Evolutionary conservation across 2,329 filamentous ascomycete genomes (phyloP).

Genomic region (Byssothecium circinans): DNA sequence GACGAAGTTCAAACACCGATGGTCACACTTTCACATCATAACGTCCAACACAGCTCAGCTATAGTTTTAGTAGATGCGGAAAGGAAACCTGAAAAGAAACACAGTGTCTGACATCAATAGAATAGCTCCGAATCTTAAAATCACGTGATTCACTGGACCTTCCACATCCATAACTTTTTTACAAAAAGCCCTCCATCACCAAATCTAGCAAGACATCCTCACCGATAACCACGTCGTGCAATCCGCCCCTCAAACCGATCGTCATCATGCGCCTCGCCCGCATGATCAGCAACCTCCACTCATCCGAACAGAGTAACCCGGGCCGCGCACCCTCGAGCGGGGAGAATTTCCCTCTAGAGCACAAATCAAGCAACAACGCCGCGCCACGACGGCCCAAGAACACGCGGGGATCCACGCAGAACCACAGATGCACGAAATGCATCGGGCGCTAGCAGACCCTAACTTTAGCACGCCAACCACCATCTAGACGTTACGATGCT

Average conservation of each 20-base stretch:
- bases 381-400: conserved; percentile 11
- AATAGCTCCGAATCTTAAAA: too few species aligned
- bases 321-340: conserved; percentile 17
- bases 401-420: conserved; percentile 15
- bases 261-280: conserved; percentile 8
- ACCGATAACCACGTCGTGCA: not conserved
- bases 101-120: too few species aligned
- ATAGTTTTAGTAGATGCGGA: too few species aligned
- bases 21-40: not conserved
- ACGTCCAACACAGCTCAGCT: too few species aligned
- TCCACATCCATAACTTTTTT: not conserved
- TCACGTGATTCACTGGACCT: not conserved
- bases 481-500: conserved; percentile 10
- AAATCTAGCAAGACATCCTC: not conserved
- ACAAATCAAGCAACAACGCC: conserved; percentile 7
- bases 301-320: conserved; percentile 3
- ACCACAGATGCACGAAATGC: conserved; percentile 7
- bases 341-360: conserved; percentile 28
- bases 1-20: conserved; percentile 2
- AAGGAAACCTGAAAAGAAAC: too few species aligned
- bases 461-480: conserved; percentile 26
- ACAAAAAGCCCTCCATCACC: not conserved
- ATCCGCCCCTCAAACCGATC: not conserved
- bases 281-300: conserved; percentile 11
- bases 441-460: conserved; percentile 16